Conservation (phyloP, 2,329 filamentous ascomycete species). For the Ilyonectria sp. region DNA sequence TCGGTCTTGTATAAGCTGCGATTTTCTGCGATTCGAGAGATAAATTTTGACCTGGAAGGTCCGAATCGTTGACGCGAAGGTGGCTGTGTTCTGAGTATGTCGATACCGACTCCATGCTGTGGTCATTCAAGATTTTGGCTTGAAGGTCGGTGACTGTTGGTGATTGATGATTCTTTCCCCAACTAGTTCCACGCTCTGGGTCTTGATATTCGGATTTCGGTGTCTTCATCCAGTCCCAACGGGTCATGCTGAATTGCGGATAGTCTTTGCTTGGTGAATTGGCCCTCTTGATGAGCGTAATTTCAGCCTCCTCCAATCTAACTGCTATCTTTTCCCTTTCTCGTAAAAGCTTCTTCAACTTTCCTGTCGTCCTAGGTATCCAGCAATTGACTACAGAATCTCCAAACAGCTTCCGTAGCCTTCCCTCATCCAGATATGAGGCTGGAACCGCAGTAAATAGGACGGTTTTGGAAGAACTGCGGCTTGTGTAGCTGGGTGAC, state of each 20-base stretch:
- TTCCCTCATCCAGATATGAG: background rate
- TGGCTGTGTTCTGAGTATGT: too few relatives aligned
- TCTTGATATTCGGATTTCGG: too few relatives aligned
- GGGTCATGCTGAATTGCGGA: background rate
- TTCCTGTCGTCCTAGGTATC: conserved; percentile 5
- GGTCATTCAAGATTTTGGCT: too few relatives aligned
- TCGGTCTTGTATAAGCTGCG: background rate
- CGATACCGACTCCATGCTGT: too few relatives aligned
- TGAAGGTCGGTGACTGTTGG: background rate
- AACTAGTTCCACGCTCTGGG: too few relatives aligned
- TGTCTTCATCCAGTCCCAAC: too few relatives aligned
- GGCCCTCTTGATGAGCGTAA: background rate
- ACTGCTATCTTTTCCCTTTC: background rate
- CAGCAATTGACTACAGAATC: background rate
- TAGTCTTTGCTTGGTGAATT: background rate
- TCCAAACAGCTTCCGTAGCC: conserved; percentile 8
- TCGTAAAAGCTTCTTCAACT: background rate
- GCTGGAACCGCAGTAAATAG: conserved; percentile 5
- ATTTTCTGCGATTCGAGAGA: background rate
- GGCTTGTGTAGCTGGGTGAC: background rate
- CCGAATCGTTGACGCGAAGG: too few relatives aligned
- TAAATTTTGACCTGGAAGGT: background rate
- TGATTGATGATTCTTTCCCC: background rate
- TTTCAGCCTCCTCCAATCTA: conserved; percentile 11
- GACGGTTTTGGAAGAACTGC: background rate